Percentiles rank a stretch among this genome's conserved stretches.
phyloP scores from a whole-genome alignment of 441 rosid species.

The Euphorbia schlechtendalii region DNA sequence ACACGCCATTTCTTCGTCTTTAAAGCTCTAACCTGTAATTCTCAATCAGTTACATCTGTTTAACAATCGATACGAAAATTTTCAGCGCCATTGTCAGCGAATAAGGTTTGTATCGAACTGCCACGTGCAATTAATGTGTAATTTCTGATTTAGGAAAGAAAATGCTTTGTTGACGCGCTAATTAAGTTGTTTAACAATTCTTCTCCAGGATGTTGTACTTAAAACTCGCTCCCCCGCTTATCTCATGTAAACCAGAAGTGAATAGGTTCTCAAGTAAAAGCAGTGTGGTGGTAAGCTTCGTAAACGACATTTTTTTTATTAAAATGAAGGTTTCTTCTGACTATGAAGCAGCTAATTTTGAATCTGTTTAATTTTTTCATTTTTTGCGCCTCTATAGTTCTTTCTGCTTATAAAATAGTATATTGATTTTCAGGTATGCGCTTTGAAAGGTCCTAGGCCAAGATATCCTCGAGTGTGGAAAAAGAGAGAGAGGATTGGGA shows the following conservation, averaged over 20 bases:
- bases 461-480: constrained; percentile 93
- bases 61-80: neutral
- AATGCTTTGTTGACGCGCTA: neutral
- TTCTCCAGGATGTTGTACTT: constrained; percentile 53
- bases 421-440: constrained; percentile 51
- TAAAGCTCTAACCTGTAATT: neutral
- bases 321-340: neutral
- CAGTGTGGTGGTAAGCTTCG: constrained; percentile 46
- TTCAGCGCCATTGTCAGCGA: neutral
- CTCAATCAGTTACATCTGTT: neutral
- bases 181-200: neutral
- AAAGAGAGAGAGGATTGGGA: constrained; percentile 59
- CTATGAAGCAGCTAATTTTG: constrained; percentile 1
- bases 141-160: neutral
- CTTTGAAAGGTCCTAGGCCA: constrained; percentile 88
- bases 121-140: neutral
- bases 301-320: neutral
- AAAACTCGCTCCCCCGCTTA: constrained; percentile 40
- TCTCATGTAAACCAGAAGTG: constrained; percentile 35
- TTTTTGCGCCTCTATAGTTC: neutral
- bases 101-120: neutral
- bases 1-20: neutral
- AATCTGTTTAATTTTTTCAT: neutral
- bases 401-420: neutral
- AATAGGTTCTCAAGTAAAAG: constrained; percentile 21